Evolutionary conservation across 2,329 filamentous ascomycete species (phyloP).

Genomic region (Colletotrichum sp.): DNA sequence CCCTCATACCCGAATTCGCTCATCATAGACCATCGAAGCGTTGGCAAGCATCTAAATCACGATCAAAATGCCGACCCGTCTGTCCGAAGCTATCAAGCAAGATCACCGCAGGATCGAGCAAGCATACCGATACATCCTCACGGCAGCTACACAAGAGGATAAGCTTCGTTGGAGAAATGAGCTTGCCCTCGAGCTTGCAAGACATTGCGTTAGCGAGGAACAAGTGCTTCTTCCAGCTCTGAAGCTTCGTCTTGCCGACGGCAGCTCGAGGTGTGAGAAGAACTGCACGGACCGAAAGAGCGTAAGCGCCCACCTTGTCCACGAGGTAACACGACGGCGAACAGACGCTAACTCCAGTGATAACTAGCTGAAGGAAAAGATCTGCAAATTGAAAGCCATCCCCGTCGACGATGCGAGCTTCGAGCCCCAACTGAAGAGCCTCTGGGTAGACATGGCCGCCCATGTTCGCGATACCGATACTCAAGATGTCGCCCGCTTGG

Average conservation of each 20-base stretch:
- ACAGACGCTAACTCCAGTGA: not conserved
- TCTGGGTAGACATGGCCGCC: constrained; percentile 5
- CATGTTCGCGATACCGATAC: constrained; percentile 12
- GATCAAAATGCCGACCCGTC: constrained; percentile 1
- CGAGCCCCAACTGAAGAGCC: not conserved
- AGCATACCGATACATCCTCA: constrained; percentile 10
- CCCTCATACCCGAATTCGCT: not conserved
- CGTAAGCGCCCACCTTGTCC: not conserved
- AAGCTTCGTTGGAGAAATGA: constrained; percentile 13
- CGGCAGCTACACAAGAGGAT: not conserved
- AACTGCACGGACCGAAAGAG: not conserved
- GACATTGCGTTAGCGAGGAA: constrained; percentile 16
- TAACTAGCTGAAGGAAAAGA: constrained; percentile 11
- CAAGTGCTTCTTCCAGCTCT: constrained; percentile 4
- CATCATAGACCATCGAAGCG: not conserved
- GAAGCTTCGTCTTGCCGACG: not conserved
- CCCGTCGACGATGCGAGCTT: not conserved
- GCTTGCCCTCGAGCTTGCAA: constrained; percentile 13
- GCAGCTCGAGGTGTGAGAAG: not conserved
- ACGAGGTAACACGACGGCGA: not conserved
- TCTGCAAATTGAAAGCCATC: not conserved
- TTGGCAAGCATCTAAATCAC: not conserved
- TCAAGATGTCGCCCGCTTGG: constrained; percentile 5
- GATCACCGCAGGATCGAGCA: constrained; percentile 17
- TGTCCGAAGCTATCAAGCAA: constrained; percentile 14